phyloP scores from a whole-genome alignment of 2,329 filamentous ascomycete genomes.

The Coleophoma crateriformis region DNA sequence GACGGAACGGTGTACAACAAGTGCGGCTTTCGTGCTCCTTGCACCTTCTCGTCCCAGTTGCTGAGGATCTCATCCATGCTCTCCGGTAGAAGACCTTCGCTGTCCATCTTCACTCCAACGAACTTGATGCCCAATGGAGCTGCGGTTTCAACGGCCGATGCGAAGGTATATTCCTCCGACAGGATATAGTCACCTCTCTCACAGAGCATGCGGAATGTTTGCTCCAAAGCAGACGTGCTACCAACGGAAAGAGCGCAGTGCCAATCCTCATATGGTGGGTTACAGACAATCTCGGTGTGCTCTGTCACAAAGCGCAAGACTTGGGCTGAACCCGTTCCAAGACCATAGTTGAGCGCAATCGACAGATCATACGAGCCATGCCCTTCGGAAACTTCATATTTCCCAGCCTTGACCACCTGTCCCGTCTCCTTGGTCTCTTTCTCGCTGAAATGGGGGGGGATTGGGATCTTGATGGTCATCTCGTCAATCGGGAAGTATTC shows the following conservation, averaged over 20 bases:
- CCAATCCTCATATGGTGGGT: conserved; percentile 88
- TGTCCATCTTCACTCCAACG: conserved; percentile 56
- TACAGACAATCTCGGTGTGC: conserved; percentile 86
- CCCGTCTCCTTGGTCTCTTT: conserved; percentile 54
- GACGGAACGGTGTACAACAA: conserved; percentile 64
- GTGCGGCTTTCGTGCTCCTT: conserved; percentile 54
- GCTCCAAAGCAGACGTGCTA: conserved; percentile 77
- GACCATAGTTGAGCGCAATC: conserved; percentile 85
- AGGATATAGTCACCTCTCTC: conserved; percentile 68
- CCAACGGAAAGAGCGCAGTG: conserved; percentile 73
- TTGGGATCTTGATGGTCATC: conserved; percentile 66
- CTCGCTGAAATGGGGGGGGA: conserved; percentile 62
- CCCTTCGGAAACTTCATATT: conserved; percentile 69
- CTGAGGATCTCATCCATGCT: conserved; percentile 54
- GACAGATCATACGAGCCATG: conserved; percentile 60
- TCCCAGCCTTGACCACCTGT: conserved; percentile 60
- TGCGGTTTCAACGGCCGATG: conserved; percentile 57
- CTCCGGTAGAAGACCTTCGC: conserved; percentile 53
- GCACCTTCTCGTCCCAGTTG: conserved; percentile 52
- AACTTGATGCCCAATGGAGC: conserved; percentile 53
- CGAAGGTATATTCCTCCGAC: conserved; percentile 84
- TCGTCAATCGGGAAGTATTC: conserved; percentile 87
- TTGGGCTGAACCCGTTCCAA: conserved; percentile 76
- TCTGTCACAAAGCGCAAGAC: conserved; percentile 84
- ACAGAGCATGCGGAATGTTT: conserved; percentile 73